Percentiles rank a stretch among this genome's conserved stretches.
phyloP scores from a whole-genome alignment of 1,284 basidiomycete species.

The Moniliella sp. region DNA sequence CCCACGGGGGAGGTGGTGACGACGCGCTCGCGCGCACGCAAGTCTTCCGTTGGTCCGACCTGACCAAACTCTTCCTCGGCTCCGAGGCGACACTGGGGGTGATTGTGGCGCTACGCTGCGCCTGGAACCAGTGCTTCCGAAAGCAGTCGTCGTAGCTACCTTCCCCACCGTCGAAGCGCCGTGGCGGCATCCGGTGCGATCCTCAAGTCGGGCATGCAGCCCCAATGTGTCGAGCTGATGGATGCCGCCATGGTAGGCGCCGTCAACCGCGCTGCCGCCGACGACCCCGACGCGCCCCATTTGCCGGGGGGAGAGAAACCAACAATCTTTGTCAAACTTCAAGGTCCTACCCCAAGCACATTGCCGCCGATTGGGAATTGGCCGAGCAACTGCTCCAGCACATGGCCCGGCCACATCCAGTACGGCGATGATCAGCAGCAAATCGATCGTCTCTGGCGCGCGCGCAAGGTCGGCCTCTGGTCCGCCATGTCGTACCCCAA shows the following conservation, averaged over 20 bases:
- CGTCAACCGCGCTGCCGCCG: slow-evolving; percentile 19
- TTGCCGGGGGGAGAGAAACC: slow-evolving; percentile 1
- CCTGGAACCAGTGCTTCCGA: slow-evolving; percentile 58
- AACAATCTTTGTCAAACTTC: slow-evolving; percentile 34
- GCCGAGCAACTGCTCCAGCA: slow-evolving; percentile 27
- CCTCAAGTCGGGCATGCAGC: slow-evolving; percentile 35
- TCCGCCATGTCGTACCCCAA: slow-evolving; percentile 35
- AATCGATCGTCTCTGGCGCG: slow-evolving; percentile 57
- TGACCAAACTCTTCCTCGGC: slow-evolving; percentile 75
- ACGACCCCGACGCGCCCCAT: background rate
- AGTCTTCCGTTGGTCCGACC: slow-evolving; percentile 73
- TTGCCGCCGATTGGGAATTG: slow-evolving; percentile 7
- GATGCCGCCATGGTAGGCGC: slow-evolving; percentile 21
- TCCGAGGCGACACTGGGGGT: slow-evolving; percentile 84
- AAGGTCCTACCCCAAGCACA: slow-evolving; percentile 34
- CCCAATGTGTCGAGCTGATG: slow-evolving; percentile 40
- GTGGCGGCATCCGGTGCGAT: slow-evolving; percentile 53
- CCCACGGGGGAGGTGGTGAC: slow-evolving; percentile 80
- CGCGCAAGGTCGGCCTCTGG: slow-evolving; percentile 63
- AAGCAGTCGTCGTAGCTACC: slow-evolving; percentile 39
- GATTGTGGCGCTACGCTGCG: slow-evolving; percentile 69
- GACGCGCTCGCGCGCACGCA: slow-evolving; percentile 58
- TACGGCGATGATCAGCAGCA: slow-evolving; percentile 46
- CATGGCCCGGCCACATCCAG: slow-evolving; percentile 1
- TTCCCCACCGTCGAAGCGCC: slow-evolving; percentile 40